Evolutionary conservation across 2,329 filamentous ascomycete species (phyloP), one percentile per base, ranked within the genome.

Genomic region (Clonostachys rhizophaga): DNA sequence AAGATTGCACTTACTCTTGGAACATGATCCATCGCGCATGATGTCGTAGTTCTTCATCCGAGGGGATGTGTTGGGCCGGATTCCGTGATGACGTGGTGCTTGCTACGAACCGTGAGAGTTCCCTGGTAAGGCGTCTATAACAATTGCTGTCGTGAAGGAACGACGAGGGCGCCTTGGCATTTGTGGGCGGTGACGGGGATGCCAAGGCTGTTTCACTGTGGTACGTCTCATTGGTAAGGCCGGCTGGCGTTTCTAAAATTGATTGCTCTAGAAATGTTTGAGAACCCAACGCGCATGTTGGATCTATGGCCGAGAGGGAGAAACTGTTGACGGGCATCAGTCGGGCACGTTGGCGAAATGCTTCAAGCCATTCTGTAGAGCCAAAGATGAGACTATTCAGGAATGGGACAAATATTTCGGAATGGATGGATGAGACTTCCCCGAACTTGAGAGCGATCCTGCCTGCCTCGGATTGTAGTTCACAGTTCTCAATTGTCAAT

Each of bases 21-120:
- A 81, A 84, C 1, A 83, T 63, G 34, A 84, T 73, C 78, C 79
- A 84, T 17, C 80, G 72, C 3, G 81, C 79, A 56, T 84, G 81
- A 50, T 82, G 75, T 56, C 82, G 76, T n/a, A 85, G 62, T 55
- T 84, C 81, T 14, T 76, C 71, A 52, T 84, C 81, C 1, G 71
- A 75, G 1, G 75, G 81, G n/a, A 77, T 64, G 49, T 84, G 80
- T 39, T 69, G 67, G 56, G 74, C 81, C 3, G 79, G 81, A 51
- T 84, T 84, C 52, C 83, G 80, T 1, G 74, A 62, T 5, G 79
- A 83, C 71, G 75, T 80, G 30, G 71, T 70, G 6, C 73, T 67
- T 13, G 66, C 66, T 4, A 78, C 74, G 58, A 72, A 84, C 30
- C 79, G 70, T 35, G 59, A 64, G 24, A 85, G 64, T 48, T 81